Evolutionary conservation across 352 stramenopile species (phyloP).

Genomic region (Phytophthora agathidicida): DNA sequence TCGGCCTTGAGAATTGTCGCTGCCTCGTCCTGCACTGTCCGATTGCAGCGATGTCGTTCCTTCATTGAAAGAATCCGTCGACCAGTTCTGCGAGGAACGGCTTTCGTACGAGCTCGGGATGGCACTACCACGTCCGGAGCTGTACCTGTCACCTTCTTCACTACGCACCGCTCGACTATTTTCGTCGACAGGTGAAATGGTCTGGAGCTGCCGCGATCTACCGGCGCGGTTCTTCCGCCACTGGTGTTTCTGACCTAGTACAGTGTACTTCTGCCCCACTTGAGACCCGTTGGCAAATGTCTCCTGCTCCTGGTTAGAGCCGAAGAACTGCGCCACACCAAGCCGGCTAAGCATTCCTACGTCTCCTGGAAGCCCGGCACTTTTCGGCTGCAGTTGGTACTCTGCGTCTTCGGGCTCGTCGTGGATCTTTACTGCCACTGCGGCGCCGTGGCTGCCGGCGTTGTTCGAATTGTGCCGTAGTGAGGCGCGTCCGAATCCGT

Average conservation of each 20-base stretch:
- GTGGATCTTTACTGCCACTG: slow-evolving; percentile 37
- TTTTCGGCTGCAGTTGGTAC: slow-evolving; percentile 39
- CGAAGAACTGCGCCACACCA: slow-evolving; percentile 33
- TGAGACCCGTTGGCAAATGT: slow-evolving; percentile 1
- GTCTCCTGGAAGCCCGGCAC: slow-evolving; percentile 3
- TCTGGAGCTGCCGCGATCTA: slow-evolving; percentile 38
- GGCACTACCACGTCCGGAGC: slow-evolving; percentile 17
- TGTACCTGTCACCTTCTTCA: slow-evolving; percentile 15
- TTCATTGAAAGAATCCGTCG: slow-evolving; percentile 15
- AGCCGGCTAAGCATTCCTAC: slow-evolving; percentile 25
- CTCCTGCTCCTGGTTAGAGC: slow-evolving; percentile 52
- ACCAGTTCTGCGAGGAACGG: slow-evolving; percentile 1
- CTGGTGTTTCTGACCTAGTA: slow-evolving; percentile 70
- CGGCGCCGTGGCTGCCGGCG: slow-evolving; percentile 9
- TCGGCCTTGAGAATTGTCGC: slow-evolving; percentile 23
- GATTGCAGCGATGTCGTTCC: slow-evolving; percentile 14
- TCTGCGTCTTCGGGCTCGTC: slow-evolving; percentile 25
- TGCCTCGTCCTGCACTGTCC: slow-evolving; percentile 20
- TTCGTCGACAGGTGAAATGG: slow-evolving; percentile 49
- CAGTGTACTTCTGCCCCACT: slow-evolving; percentile 43
- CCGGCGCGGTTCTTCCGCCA: slow-evolving; percentile 56
- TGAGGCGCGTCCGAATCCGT: slow-evolving; percentile 26
- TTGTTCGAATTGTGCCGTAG: slow-evolving; percentile 21
- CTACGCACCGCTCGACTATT: slow-evolving; percentile 19
- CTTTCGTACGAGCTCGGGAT: slow-evolving; percentile 21